phyloP scores from a whole-genome alignment of 1,139 yeast genomes.

The Meyerozyma sp. region DNA sequence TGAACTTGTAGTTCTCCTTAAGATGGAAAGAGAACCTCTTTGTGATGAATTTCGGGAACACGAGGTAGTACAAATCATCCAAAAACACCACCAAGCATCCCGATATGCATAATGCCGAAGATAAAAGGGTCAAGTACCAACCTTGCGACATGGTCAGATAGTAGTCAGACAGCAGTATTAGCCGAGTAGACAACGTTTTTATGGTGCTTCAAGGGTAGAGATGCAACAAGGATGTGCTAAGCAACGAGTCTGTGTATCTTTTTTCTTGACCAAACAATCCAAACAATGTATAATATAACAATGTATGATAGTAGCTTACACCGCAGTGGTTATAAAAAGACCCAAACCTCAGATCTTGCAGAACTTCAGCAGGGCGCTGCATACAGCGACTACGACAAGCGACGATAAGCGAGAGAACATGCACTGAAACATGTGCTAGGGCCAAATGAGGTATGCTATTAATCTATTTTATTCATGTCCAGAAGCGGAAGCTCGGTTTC shows the following conservation, averaged over 20 bases:
- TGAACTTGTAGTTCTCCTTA: slow-evolving; percentile 53
- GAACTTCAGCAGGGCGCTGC: not conserved
- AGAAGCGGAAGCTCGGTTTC: slow-evolving; percentile 2
- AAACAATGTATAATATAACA: not conserved
- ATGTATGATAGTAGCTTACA: not conserved
- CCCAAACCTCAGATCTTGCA: not conserved
- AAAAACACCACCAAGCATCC: slow-evolving; percentile 55
- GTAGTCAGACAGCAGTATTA: too few relatives aligned
- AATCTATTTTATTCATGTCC: not conserved
- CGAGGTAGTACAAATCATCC: slow-evolving; percentile 38
- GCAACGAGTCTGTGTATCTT: too few relatives aligned
- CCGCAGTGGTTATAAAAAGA: not conserved
- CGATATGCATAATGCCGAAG: slow-evolving; percentile 52
- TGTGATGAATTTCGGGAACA: slow-evolving; percentile 40
- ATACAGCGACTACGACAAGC: not conserved
- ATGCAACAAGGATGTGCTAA: too few relatives aligned
- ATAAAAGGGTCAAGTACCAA: slow-evolving; percentile 51
- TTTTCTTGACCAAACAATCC: too few relatives aligned
- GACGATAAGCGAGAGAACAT: not conserved
- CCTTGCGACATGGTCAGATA: slow-evolving; percentile 26
- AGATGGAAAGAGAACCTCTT: slow-evolving; percentile 46
- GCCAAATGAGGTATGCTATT: not conserved
- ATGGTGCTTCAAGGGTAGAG: too few relatives aligned
- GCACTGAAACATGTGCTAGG: not conserved
- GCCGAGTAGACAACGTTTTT: too few relatives aligned